These are phyloP conservation scores for Aureobasidium sp. DNA, from an alignment of 2,329 filamentous ascomycete species.

Conservation along the genomic window DNA sequence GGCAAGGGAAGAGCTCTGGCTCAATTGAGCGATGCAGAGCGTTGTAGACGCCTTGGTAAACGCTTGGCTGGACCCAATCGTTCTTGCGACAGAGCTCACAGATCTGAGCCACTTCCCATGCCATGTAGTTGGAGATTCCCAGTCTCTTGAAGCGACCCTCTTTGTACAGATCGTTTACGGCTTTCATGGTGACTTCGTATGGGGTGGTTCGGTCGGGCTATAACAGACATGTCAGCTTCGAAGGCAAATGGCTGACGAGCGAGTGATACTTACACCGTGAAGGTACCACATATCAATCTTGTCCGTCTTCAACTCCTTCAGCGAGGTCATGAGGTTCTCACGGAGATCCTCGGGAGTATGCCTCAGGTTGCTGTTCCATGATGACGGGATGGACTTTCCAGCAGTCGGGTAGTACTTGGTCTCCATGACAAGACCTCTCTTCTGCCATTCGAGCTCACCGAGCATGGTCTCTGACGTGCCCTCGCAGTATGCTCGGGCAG, in stretches of 20 bases:
- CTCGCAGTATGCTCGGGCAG: slow-evolving; percentile 24
- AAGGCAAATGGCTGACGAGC: not conserved
- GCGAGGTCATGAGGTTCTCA: slow-evolving; percentile 29
- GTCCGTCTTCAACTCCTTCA: slow-evolving; percentile 34
- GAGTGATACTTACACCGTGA: slow-evolving; percentile 28
- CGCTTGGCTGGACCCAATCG: slow-evolving; percentile 37
- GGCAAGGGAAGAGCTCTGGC: slow-evolving; percentile 36
- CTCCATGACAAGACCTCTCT: slow-evolving; percentile 24
- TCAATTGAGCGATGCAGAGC: slow-evolving; percentile 34
- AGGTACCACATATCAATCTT: slow-evolving; percentile 46
- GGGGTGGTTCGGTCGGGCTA: slow-evolving; percentile 42
- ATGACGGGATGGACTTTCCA: slow-evolving; percentile 16
- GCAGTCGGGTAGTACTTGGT: slow-evolving; percentile 26
- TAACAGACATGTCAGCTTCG: not conserved
- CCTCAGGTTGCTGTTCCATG: slow-evolving; percentile 18
- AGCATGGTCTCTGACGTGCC: slow-evolving; percentile 24
- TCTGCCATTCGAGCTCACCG: slow-evolving; percentile 25
- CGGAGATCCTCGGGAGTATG: slow-evolving; percentile 31
- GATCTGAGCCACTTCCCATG: slow-evolving; percentile 44
- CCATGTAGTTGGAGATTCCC: slow-evolving; percentile 41
- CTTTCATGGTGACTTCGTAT: slow-evolving; percentile 40
- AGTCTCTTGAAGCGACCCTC: slow-evolving; percentile 41
- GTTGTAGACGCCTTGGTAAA: slow-evolving; percentile 44
- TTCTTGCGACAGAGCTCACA: slow-evolving; percentile 38
- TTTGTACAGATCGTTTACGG: slow-evolving; percentile 40